Evolutionary conservation across 495 filamentous ascomycete species (phyloP).

Genomic region (Filosporella fistucella): DNA sequence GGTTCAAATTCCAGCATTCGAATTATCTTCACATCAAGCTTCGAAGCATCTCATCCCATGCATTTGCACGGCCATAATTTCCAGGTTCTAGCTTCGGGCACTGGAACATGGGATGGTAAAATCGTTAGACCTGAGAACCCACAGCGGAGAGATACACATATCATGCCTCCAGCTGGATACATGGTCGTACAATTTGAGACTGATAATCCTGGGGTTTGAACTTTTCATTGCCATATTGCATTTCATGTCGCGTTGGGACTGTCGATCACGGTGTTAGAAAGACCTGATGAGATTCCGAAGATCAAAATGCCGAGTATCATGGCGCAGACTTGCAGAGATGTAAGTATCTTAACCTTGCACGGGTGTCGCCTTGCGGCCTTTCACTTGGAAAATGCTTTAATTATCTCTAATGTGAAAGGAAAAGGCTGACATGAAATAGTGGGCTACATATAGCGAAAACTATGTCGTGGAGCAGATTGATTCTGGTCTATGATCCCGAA

Average conservation of each 20-base stretch:
- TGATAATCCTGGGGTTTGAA: constrained; percentile 54
- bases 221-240: constrained; percentile 44
- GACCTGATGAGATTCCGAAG: constrained; percentile 33
- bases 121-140: constrained; percentile 41
- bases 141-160: constrained; percentile 53
- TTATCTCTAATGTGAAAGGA: no score
- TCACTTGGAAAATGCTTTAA: no score
- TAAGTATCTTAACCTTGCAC: no score
- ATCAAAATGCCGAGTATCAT: constrained; percentile 34
- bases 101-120: constrained; percentile 26
- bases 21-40: constrained; percentile 45
- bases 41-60: constrained; percentile 38
- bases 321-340: constrained; percentile 38
- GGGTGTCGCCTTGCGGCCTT: no score
- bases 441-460: no score
- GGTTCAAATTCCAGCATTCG: constrained; percentile 47
- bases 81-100: constrained; percentile 42
- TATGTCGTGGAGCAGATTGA: no score
- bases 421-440: no score
- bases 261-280: constrained; percentile 42
- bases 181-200: constrained; percentile 50
- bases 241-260: constrained; percentile 54
- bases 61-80: constrained; percentile 60
- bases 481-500: no score
- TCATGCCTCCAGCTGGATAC: constrained; percentile 36